Evolutionary conservation across 108 stramenopile genomes (phyloP).

Genomic region (Pseudonitzschia delicatissima): DNA sequence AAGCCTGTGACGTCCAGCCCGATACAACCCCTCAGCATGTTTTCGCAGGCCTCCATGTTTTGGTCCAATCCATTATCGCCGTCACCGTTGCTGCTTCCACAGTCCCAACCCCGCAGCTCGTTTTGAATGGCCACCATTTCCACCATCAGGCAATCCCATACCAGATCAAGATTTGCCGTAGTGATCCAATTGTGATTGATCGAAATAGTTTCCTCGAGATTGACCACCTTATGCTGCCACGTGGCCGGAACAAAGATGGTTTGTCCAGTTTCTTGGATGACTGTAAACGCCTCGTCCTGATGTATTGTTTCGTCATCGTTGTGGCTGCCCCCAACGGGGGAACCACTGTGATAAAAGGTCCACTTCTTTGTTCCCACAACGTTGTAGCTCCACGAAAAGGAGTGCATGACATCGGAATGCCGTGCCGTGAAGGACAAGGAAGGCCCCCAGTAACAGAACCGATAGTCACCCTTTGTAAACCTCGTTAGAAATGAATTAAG

Average conservation of each 20-base stretch:
- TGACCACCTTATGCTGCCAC: slow-evolving; percentile 83
- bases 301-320: background rate
- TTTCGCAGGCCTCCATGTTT: slow-evolving; percentile 48
- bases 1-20: slow-evolving; percentile 68
- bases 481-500: slow-evolving; percentile 51
- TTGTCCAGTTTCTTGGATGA: slow-evolving; percentile 71
- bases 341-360: slow-evolving; percentile 52
- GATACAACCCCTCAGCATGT: slow-evolving; percentile 78
- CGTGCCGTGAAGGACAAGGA: slow-evolving; percentile 48
- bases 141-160: slow-evolving; percentile 48
- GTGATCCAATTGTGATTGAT: slow-evolving; percentile 92
- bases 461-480: slow-evolving; percentile 68
- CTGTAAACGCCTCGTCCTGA: slow-evolving; percentile 20
- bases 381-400: slow-evolving; percentile 87
- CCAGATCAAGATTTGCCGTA: slow-evolving; percentile 41
- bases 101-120: slow-evolving; percentile 55
- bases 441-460: slow-evolving; percentile 88
- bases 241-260: slow-evolving; percentile 78
- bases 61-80: background rate
- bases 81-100: background rate
- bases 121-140: slow-evolving; percentile 60
- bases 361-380: slow-evolving; percentile 80
- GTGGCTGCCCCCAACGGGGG: background rate
- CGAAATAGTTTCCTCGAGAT: slow-evolving; percentile 73
- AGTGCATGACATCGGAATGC: slow-evolving; percentile 86